Evolutionary conservation across 2,329 filamentous ascomycete species (phyloP), one percentile per base, ranked within the genome.

Genomic region (Botrytis sinoallii): DNA sequence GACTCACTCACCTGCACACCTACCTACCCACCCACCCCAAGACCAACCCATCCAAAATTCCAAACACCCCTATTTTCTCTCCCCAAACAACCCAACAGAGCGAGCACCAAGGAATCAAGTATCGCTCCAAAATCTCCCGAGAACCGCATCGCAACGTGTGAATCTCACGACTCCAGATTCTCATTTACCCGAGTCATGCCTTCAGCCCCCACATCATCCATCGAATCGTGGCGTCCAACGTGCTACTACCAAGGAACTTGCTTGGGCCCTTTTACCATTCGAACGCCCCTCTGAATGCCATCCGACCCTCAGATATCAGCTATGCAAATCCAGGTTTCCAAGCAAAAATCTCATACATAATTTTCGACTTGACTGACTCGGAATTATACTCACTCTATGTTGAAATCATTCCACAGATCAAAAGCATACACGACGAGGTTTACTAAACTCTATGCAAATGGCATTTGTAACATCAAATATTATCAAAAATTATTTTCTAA

Each of bases 401-500:
- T 55, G 20, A 32, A 65, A n/a, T 55, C 16, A n/a, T 40, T 67
- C 57, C 38, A 72, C 16, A n/a, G 35, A 59, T 57, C 63, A 35
- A 46, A 42, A 65, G 18, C 25, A 25, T 42, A 25, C 48, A 57
- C n/a, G 29, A 42, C 32, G 20, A 69, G 40, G 18, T 38, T 57
- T 52, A 44, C 35, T 52, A 69, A 29, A 32, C 6, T 69, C 7
- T 42, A 29, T 67, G 35, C 52, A 52, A 69, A 42, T 38, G 38
- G n/a, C 38, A 16, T 38, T 20, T 57, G 55, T 46, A 70, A 55
- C 32, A 55, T 52, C 44, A 71, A 40, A 48, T 71, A 66, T 71
- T 65, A 72, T 44, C 70, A 67, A 72, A 68, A 59, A 73, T 70
- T 57, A 73, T 78, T 79, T 80, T 79, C 78, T 80, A 81, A 80